Base-by-base conservation (phyloP, 1,139 yeast genomes). In the Debaryomyces subglobosus region DNA sequence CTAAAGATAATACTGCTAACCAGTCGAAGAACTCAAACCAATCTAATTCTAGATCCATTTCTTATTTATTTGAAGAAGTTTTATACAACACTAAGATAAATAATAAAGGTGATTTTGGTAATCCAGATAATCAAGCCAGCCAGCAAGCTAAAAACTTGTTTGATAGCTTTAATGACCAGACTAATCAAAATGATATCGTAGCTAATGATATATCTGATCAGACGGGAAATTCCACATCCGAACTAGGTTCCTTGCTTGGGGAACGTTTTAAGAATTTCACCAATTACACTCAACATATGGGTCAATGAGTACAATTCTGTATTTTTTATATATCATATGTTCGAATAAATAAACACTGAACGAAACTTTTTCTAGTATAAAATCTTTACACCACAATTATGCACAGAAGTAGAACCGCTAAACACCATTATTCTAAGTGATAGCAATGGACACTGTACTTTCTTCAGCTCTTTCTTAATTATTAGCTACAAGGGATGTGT, bases 51-150 rank as follows among this genome's bases (percentile, higher is more conserved):
- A 57, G 59, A 44, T 67, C 73, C 2, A 64, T 65, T 12, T 68
- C 72, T 4, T 62, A 69, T 45, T 56, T 69, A 16, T 70, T 68
- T 49, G 73, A 67, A 44, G 72, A 69, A 39, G 66, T 62, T 5
- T 50, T 57, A 5, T 47, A 47, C 27, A 57, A 54, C 48, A 23
- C 55, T n/a, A 52, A 55, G 16, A 35, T 45, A 12, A 12, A 15
- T 5, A 30, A 23, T 27, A 42, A 16, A 20, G 9, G 43, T 8
- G 39, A 37, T 23, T 12, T n/a, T 10, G 23, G 33, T 43, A 34
- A 46, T 20, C 43, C 48, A 16, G 30, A 27, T 4, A 16, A 32
- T 10, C 35, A 39, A 30, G 25, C 43, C 27, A 41, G 34, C n/a
- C n/a, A 44, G 8, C 49, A 46, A 20, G 49, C 51, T 3, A 49